Evolutionary conservation across 306 rosid genomes (phyloP).

Genomic region (Acmispon strigosus): DNA sequence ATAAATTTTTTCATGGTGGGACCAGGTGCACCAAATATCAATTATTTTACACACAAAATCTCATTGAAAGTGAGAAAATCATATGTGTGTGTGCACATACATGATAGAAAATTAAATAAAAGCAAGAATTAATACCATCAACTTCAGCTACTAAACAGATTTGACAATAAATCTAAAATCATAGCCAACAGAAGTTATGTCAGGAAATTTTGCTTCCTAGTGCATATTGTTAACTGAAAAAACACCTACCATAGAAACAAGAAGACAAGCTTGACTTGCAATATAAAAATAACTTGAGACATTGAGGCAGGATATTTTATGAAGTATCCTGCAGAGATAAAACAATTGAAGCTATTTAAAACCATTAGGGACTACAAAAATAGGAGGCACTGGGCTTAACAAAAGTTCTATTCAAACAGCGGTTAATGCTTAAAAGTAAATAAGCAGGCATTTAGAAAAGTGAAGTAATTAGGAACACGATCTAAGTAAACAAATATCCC

Average conservation of each 20-base stretch:
- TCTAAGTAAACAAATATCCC: background rate
- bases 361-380: background rate
- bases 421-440: background rate
- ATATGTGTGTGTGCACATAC: background rate
- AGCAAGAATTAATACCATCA: slow-evolving; percentile 3
- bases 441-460: background rate
- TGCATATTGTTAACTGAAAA: slow-evolving; percentile 10
- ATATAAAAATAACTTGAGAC: slow-evolving; percentile 28
- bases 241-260: slow-evolving; percentile 36
- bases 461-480: background rate
- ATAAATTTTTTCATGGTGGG: background rate
- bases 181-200: background rate
- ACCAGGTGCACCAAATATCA: background rate
- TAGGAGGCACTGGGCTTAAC: background rate
- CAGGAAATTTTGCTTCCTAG: background rate
- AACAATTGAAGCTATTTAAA: slow-evolving; percentile 18
- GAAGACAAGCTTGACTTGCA: slow-evolving; percentile 31
- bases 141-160: background rate
- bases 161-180: slow-evolving; percentile 5
- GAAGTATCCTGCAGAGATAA: slow-evolving; percentile 44
- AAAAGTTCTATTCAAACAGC: background rate
- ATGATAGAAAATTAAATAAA: background rate
- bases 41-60: background rate
- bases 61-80: background rate
- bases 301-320: slow-evolving; percentile 33